Conservation (phyloP, 495 filamentous ascomycete genomes). For the Xylaria bambusicola region DNA sequence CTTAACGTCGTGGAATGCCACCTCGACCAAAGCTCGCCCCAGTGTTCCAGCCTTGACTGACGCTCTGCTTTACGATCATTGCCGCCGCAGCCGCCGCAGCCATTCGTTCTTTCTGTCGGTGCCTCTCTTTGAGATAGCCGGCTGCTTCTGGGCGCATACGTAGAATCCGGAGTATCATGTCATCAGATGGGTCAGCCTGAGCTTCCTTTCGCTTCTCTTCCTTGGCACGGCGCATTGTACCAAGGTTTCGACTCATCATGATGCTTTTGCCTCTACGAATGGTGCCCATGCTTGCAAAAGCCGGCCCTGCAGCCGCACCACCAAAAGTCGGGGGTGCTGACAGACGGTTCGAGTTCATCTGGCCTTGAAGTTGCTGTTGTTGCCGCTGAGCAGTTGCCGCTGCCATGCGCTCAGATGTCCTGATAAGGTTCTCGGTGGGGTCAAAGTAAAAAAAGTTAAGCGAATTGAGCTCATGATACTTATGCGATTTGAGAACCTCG, state of each 20-base stretch:
- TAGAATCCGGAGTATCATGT: conserved; percentile 95
- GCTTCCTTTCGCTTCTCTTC: conserved; percentile 93
- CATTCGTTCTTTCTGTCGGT: conserved; percentile 89
- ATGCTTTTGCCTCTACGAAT: conserved; percentile 86
- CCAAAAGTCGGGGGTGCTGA: conserved; percentile 69
- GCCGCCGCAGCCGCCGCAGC: conserved; percentile 88
- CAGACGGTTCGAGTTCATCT: conserved; percentile 57
- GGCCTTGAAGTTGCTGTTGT: conserved; percentile 58
- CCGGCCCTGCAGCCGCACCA: conserved; percentile 50
- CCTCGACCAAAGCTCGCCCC: conserved; percentile 65
- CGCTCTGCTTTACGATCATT: conserved; percentile 91
- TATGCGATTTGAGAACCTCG: conserved; percentile 90
- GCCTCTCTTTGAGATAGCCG: conserved; percentile 83
- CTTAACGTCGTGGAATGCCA: conserved; percentile 42
- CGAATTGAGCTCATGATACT: conserved; percentile 95
- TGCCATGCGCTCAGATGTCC: conserved; percentile 93
- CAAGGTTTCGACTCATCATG: conserved; percentile 91
- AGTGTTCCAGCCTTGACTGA: conserved; percentile 61
- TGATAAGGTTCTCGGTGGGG: conserved; percentile 84
- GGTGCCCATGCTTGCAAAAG: conserved; percentile 70
- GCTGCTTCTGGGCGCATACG: conserved; percentile 96
- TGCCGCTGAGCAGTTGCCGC: conserved; percentile 79
- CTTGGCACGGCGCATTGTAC: conserved; percentile 94
- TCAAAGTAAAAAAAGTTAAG: conserved; percentile 99
- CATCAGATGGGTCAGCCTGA: conserved; percentile 95